Evolutionary conservation across 805 yeast genomes (phyloP), one percentile per base, ranked within the genome.

Genomic region (Suhomyces tanzawaensis): DNA sequence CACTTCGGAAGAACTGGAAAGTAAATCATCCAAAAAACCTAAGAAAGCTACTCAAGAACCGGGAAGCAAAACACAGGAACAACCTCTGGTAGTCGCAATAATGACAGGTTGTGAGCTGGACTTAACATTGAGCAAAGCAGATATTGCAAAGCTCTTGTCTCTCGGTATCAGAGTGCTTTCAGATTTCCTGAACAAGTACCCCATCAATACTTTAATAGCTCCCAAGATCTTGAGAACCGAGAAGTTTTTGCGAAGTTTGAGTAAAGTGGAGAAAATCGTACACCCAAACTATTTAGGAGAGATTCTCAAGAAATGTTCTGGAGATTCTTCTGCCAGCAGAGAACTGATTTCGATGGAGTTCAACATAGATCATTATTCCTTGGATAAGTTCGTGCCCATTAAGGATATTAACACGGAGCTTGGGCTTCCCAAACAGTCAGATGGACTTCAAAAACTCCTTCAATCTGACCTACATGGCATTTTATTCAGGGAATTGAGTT

Each of bases 161-260:
- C 51, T 79, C 8, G 95, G 95, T 0, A 74, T 90, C 21, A 60
- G 62, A 18, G 61, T 85, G 2, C 57, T 66, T 13, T 61, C 69
- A 11, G 76, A 72, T 3, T 67, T 67, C 7, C 60, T 66, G 13
- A 44, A 74, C 5, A 69, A 67, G 32, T 58, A 71, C 30, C 35
- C 36, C 7, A 50, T 56, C 36, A 76, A 78, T 49, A 60, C 77
- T 0, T 61, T 85, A 8, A 76, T 90, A 8, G 90, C 97, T 0
- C 96, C 97, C 1, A 79, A 79, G 43, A 71, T 84, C n/a, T 55
- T 85, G 49, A 69, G 97, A 47, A 91, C 98, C 0, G 95, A 85
- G 41, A 93, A 91, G 61, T 90, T 91, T 52, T 69, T 91, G 37
- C 74, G 76, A 29, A 79, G 89, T 15, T 62, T 89, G 35, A 77